Conservation (phyloP, 1,284 basidiomycete species). For the Singerocomus inundabilis region DNA sequence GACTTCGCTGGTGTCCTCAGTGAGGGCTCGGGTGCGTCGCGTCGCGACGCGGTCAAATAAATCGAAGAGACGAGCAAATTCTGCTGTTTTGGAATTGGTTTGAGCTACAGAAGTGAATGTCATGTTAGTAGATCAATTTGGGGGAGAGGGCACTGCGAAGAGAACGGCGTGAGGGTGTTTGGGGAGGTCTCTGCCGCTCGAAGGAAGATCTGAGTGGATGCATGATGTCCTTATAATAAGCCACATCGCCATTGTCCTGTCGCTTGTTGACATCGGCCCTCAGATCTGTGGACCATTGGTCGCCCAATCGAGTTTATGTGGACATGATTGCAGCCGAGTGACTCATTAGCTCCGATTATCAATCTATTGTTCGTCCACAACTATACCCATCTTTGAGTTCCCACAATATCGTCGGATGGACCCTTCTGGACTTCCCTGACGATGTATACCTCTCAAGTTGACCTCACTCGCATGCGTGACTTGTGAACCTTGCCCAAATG, state of each 20-base stretch:
- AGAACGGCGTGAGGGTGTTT: not conserved
- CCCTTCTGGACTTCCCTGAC: not conserved
- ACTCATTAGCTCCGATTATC: constrained; percentile 8
- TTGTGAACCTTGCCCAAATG: not conserved
- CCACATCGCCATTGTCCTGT: constrained; percentile 16
- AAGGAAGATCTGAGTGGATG: not conserved
- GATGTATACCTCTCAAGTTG: not conserved
- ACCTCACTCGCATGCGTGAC: not conserved
- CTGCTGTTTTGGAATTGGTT: constrained; percentile 39
- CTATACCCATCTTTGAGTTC: constrained; percentile 5
- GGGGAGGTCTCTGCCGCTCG: constrained; percentile 1
- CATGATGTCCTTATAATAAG: constrained; percentile 24
- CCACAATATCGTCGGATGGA: constrained; percentile 1
- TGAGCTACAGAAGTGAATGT: constrained; percentile 11
- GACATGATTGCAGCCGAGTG: constrained; percentile 21
- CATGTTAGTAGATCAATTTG: constrained; percentile 18
- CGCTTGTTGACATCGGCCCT: constrained; percentile 4
- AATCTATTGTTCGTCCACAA: constrained; percentile 17
- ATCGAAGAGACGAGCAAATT: constrained; percentile 52
- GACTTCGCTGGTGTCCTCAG: constrained; percentile 14
- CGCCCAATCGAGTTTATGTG: constrained; percentile 8
- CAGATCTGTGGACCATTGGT: not conserved
- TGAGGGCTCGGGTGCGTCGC: constrained; percentile 33
- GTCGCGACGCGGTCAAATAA: constrained; percentile 52
- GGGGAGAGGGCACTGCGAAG: not conserved